These are phyloP conservation scores for Smallanthus sonchifolius DNA, from an alignment of 129 eudicot genomes.

Conservation along the genomic window DNA sequence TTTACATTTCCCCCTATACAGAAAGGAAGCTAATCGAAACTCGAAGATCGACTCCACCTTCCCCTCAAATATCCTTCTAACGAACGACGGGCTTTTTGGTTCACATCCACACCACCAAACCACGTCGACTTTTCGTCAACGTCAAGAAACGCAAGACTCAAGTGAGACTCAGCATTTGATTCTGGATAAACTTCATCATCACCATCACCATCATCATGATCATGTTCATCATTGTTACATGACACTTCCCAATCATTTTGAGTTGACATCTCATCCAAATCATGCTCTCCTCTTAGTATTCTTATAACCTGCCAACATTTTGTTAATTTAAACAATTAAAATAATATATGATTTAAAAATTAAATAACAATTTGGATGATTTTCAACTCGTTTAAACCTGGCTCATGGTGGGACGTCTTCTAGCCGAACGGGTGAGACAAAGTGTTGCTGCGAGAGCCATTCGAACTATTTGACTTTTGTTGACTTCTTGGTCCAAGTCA, in stretches of 20 bases:
- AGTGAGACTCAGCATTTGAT: slow-evolving; percentile 68
- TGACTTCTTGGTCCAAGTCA: slow-evolving; percentile 43
- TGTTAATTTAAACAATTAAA: slow-evolving; percentile 27
- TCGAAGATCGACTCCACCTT: slow-evolving; percentile 71
- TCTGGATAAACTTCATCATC: slow-evolving; percentile 83
- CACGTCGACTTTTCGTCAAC: slow-evolving; percentile 49
- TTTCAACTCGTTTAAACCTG: slow-evolving; percentile 43
- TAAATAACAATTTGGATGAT: background rate
- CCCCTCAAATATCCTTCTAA: slow-evolving; percentile 66
- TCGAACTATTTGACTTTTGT: slow-evolving; percentile 63
- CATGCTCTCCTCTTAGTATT: slow-evolving; percentile 59
- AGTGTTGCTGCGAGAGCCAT: slow-evolving; percentile 75
- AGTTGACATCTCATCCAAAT: slow-evolving; percentile 22
- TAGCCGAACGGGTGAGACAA: slow-evolving; percentile 76
- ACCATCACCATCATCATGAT: slow-evolving; percentile 41
- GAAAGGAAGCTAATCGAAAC: slow-evolving; percentile 42
- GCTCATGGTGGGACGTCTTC: slow-evolving; percentile 80
- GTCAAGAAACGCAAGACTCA: slow-evolving; percentile 70
- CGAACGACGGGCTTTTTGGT: slow-evolving; percentile 39
- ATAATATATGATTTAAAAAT: background rate
- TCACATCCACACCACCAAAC: slow-evolving; percentile 57
- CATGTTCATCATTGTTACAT: slow-evolving; percentile 8
- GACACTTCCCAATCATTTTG: slow-evolving; percentile 34
- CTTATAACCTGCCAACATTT: slow-evolving; percentile 4
- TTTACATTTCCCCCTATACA: slow-evolving; percentile 4